These are phyloP conservation scores for Begonia peltatifolia DNA, from an alignment of 306 rosid genomes.

Conservation along the genomic window DNA sequence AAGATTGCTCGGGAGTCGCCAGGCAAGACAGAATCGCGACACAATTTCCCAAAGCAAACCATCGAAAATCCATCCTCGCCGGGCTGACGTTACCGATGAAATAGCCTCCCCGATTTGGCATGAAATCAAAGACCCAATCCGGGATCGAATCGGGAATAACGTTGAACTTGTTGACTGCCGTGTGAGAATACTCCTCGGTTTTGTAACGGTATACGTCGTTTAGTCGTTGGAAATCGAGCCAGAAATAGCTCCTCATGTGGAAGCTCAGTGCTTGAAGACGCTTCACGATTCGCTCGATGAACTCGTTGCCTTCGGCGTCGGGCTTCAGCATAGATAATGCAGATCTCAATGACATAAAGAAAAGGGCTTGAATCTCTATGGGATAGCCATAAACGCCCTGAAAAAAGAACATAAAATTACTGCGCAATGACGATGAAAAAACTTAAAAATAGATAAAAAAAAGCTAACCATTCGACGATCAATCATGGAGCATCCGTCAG, in stretches of 20 bases:
- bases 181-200: conserved; percentile 91
- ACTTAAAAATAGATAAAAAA: too few species aligned
- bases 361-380: conserved; percentile 87
- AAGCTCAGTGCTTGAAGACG: conserved; percentile 78
- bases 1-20: conserved; percentile 82
- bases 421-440: too few species aligned
- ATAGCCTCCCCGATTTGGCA: conserved; percentile 90
- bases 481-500: conserved; percentile 85
- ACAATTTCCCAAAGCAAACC: conserved; percentile 88
- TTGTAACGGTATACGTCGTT: conserved; percentile 85
- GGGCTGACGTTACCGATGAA: conserved; percentile 89
- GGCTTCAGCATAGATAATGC: conserved; percentile 70
- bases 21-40: conserved; percentile 75
- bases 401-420: conserved; percentile 1
- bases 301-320: conserved; percentile 71
- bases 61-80: conserved; percentile 92
- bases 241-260: conserved; percentile 84
- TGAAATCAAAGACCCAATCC: conserved; percentile 79
- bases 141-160: conserved; percentile 96
- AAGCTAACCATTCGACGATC: conserved; percentile 74
- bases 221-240: conserved; percentile 87
- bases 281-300: conserved; percentile 66
- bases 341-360: conserved; percentile 76
- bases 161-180: conserved; percentile 88
- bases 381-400: conserved; percentile 94